Evolutionary conservation across 1,139 yeast species (phyloP).

Genomic region (Blastobotrys petasosporus): DNA sequence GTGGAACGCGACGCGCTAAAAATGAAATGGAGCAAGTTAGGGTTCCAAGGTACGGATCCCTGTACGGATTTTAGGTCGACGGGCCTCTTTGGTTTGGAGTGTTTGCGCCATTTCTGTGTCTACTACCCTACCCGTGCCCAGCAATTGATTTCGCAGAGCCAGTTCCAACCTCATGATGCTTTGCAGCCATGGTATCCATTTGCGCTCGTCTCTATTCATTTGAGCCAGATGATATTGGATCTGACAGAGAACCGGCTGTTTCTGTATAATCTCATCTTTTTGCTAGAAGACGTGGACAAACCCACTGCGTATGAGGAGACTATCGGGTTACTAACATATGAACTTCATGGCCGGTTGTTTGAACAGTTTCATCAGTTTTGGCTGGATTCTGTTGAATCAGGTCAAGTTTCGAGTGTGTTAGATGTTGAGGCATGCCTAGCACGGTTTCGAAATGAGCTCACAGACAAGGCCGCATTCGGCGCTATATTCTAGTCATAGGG

Average conservation of each 20-base stretch:
- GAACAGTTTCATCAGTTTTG: constrained; percentile 30
- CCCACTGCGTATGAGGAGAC: not conserved
- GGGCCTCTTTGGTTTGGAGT: constrained; percentile 32
- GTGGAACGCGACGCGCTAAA: too few species aligned
- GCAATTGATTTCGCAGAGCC: constrained; percentile 13
- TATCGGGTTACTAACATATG: constrained; percentile 11
- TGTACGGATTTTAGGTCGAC: constrained; percentile 35
- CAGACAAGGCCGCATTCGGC: too few species aligned
- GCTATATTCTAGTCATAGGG: too few species aligned
- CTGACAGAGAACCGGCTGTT: not conserved
- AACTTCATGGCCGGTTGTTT: constrained; percentile 23
- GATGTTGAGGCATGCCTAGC: constrained; percentile 29
- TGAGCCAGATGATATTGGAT: constrained; percentile 19
- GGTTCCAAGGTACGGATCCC: constrained; percentile 38
- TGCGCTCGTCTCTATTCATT: constrained; percentile 35
- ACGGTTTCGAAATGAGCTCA: constrained; percentile 12
- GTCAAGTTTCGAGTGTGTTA: constrained; percentile 29
- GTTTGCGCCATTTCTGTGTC: constrained; percentile 24
- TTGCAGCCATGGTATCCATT: constrained; percentile 34
- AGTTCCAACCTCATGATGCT: constrained; percentile 6
- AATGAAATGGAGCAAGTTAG: constrained; percentile 33
- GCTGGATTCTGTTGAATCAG: constrained; percentile 24
- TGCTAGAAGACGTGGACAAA: not conserved
- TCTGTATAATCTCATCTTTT: not conserved
- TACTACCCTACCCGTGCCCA: constrained; percentile 16